Base-by-base conservation (phyloP, 2,329 filamentous ascomycete genomes). In the Alternaria sp. region DNA sequence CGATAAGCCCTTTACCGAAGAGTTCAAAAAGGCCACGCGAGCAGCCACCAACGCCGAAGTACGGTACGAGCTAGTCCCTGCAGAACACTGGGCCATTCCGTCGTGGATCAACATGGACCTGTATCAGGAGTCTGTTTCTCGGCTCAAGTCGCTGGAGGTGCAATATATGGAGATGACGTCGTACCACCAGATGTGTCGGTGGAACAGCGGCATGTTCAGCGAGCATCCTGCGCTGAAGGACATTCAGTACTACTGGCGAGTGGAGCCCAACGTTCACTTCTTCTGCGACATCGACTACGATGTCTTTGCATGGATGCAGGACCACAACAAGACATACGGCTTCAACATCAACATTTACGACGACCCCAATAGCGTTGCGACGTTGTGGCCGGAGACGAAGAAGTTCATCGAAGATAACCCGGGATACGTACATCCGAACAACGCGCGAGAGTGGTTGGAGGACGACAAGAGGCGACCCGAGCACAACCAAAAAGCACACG, bases 221-320 rank as follows among this genome's bases (percentile, higher is more conserved):
- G 93, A 95, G 75, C 95, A 99, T 78, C 92, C 93, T 0, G 93
- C 93, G 0, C 86, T 99, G 56, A 83, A 88, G 65, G 80, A 95
- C 70, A 87, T 86, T 64, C 91, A 92, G 68, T 99, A 92, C 83
- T 99, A 99, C 84, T 99, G 95, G 95, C 91, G 95, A 58, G 95
- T 99, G 46, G 95, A 99, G 78, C 95, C 95, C 51, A 97, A 98
- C 67, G 95, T 99, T 41, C 93, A 97, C 80, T 99, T 98, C 84
- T 99, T 97, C 85, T 99, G 95, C 83, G 92, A 98, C 71, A 85
- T 99, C 62, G 95, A 99, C 80, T 99, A 99, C 80, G 95, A 99
- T 75, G 90, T 99, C 51, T 99, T 99, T 84, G 89, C 91, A 64
- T 99, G 92, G 82, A 97, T 99, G 95, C 87, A 92, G 71, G 95